phyloP scores from a whole-genome alignment of 1,284 basidiomycete species.

The Chalciporus sp. region DNA sequence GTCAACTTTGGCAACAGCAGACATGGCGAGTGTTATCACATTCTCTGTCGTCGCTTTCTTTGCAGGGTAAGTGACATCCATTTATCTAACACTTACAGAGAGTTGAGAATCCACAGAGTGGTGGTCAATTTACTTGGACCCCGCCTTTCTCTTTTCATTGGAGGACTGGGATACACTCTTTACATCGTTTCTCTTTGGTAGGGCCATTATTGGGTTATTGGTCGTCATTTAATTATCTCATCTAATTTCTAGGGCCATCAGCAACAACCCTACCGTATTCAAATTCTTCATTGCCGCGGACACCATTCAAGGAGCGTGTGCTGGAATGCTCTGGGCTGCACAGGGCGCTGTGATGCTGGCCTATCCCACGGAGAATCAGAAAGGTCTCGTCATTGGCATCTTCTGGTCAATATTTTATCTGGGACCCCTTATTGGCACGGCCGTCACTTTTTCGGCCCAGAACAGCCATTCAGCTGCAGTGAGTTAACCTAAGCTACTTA shows the following conservation, averaged over 20 bases:
- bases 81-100: too few species aligned
- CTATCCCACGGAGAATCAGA: slow-evolving; percentile 60
- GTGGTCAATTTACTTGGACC: slow-evolving; percentile 58
- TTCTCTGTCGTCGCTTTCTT: slow-evolving; percentile 51
- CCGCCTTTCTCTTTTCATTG: slow-evolving; percentile 53
- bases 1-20: too few species aligned
- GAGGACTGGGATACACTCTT: slow-evolving; percentile 53
- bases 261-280: slow-evolving; percentile 43
- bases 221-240: too few species aligned
- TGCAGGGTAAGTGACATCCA: slow-evolving; percentile 29
- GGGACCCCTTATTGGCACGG: slow-evolving; percentile 64
- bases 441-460: slow-evolving; percentile 46
- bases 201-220: too few species aligned
- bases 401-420: slow-evolving; percentile 75
- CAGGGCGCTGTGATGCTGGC: slow-evolving; percentile 69
- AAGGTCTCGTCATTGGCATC: slow-evolving; percentile 61
- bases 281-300: slow-evolving; percentile 57
- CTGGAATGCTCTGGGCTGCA: slow-evolving; percentile 65
- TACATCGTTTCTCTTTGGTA: slow-evolving; percentile 53
- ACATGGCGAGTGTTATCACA: slow-evolving; percentile 44
- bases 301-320: slow-evolving; percentile 62
- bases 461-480: slow-evolving; percentile 50
- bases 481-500: background rate
- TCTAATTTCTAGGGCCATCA: slow-evolving; percentile 38
- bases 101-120: slow-evolving; percentile 20